Evolutionary conservation across 2,329 filamentous ascomycete species (phyloP), one percentile per base, ranked within the genome.

Genomic region (Sporothrix schenckii): DNA sequence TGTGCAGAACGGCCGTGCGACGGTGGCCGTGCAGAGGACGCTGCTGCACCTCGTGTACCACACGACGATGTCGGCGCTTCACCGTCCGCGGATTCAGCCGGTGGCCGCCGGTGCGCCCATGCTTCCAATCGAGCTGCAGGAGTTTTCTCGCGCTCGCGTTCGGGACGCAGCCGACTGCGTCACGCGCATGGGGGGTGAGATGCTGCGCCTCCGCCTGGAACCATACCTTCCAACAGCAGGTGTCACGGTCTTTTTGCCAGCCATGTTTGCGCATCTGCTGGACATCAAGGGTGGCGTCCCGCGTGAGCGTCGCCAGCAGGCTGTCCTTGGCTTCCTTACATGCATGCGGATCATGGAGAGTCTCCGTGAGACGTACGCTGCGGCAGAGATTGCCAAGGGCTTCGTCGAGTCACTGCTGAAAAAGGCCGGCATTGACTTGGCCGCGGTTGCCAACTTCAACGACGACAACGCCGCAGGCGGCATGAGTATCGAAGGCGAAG

Each of bases 331-430:
- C 24, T 97, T 97, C 82, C 91, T 91, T 75, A 91, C 93, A 78
- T 97, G 94, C 81, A 97, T 97, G 92, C 87, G 90, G 61, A 93
- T 97, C 71, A 91, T 97, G 84, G 90, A 93, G 78, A 91, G 90
- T 73, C 85, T 98, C 21, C 89, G 93, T 50, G 93, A 97, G 77
- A 92, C 93, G 41, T 97, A 98, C 77, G 90, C 93, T 0, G 93
- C 94, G 0, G 94, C 94, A n/a, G 94, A 97, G 79, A 97, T 95
- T 76, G 93, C 93, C n/a, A 94, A 92, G 0, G 92, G 92, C 2
- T 97, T 97, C 82, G 85, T 97, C n/a, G 92, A 97, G 78, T 93
- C 93, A 1, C 93, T 93, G 0, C 91, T 97, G 73, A 89, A 92
- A 73, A 96, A 97, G 81, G 92, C 92, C 10, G 89, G 92, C 70